Percentiles rank a stretch among this genome's conserved stretches.
phyloP scores from a whole-genome alignment of 23 red algal genomes.

The Gracilariopsis chorda region DNA sequence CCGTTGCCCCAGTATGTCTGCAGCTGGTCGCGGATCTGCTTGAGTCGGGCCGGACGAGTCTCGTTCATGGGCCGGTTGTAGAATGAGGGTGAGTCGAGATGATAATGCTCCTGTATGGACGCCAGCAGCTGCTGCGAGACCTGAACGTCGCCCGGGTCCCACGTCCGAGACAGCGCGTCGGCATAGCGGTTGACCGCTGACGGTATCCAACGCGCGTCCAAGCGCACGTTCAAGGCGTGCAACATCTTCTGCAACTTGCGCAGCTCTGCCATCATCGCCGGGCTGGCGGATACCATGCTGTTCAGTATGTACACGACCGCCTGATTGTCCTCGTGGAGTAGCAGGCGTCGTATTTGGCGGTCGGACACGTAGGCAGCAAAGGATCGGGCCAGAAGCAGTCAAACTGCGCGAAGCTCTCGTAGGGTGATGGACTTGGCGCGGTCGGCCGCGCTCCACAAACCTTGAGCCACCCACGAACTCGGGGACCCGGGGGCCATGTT shows the following conservation, averaged over 20 bases:
- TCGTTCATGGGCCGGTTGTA: not conserved
- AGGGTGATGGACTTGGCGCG: not conserved
- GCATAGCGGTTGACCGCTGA: conserved; percentile 35
- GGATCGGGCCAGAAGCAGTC: not conserved
- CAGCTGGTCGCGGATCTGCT: not conserved
- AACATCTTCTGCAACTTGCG: not conserved
- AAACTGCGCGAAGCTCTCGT: conserved; percentile 4
- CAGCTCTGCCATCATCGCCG: conserved; percentile 6
- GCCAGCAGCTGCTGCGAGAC: not conserved
- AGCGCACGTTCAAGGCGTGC: not conserved
- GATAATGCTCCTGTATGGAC: not conserved
- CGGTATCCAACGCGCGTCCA: conserved; percentile 3
- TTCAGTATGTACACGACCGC: conserved; percentile 33
- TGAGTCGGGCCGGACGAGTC: not conserved
- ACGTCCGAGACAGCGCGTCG: conserved; percentile 6
- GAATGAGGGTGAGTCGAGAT: not conserved
- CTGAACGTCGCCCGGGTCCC: conserved; percentile 4
- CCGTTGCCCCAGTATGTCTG: not conserved
- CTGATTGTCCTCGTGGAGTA: conserved; percentile 45
- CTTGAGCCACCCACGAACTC: not conserved
- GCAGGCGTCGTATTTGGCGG: not conserved
- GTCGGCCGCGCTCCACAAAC: not conserved
- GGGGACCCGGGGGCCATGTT: not conserved
- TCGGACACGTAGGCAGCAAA: not conserved
- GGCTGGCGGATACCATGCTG: conserved; percentile 4